Percentiles rank a stretch among this genome's conserved stretches.
phyloP scores from a whole-genome alignment of 2,329 filamentous ascomycete species.

The Penicillium digitatum region DNA sequence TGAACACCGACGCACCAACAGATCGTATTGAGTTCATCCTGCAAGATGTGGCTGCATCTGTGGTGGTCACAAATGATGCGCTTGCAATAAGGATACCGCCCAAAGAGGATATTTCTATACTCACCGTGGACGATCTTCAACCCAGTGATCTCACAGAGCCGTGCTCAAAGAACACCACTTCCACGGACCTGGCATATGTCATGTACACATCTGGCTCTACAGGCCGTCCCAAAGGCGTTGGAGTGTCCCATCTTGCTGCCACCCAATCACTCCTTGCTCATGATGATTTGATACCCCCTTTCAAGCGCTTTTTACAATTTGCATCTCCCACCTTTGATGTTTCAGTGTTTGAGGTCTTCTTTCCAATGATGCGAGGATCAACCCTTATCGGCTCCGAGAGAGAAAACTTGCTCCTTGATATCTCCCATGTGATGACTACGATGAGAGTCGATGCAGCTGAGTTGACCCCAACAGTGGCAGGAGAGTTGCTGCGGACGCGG shows the following conservation, averaged over 20 bases:
- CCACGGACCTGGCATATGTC: slow-evolving; percentile 65
- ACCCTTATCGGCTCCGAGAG: slow-evolving; percentile 72
- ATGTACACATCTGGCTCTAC: slow-evolving; percentile 94
- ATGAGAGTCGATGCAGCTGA: slow-evolving; percentile 78
- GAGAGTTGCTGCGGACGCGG: slow-evolving; percentile 67
- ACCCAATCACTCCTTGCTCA: slow-evolving; percentile 82
- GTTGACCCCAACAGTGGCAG: slow-evolving; percentile 81
- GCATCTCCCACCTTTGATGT: slow-evolving; percentile 92
- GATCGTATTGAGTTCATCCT: slow-evolving; percentile 78
- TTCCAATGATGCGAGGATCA: slow-evolving; percentile 68
- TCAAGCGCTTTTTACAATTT: slow-evolving; percentile 82
- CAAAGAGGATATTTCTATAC: slow-evolving; percentile 19
- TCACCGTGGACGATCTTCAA: slow-evolving; percentile 23
- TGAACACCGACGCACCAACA: slow-evolving; percentile 71
- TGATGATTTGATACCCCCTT: slow-evolving; percentile 68
- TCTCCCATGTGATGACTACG: slow-evolving; percentile 61
- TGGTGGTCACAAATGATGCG: slow-evolving; percentile 60
- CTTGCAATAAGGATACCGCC: slow-evolving; percentile 22
- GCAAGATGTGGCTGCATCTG: slow-evolving; percentile 65
- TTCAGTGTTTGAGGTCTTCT: slow-evolving; percentile 92
- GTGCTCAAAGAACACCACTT: slow-evolving; percentile 23
- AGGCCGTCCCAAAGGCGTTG: slow-evolving; percentile 82
- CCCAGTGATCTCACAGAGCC: slow-evolving; percentile 2
- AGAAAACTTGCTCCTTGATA: slow-evolving; percentile 66
- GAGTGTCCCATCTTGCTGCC: slow-evolving; percentile 72